These are phyloP conservation scores for grape (Vitis vinifera) DNA, from an alignment of 164 flowering plant genomes.

Conservation along the genomic window ASM3070453v1 NC_081816.1:2324001-2324500, in stretches of 20 bases:
- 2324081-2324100: not conserved
- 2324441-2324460: slow-evolving; percentile 69
- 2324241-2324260: slow-evolving; percentile 14
- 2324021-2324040: too few relatives aligned
- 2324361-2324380: slow-evolving; percentile 86
- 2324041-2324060: too few relatives aligned
- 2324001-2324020: too few relatives aligned
- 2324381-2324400: slow-evolving; percentile 80
- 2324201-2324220: not conserved
- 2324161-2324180: not conserved
- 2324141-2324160: not conserved
- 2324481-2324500: slow-evolving; percentile 80
- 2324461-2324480: slow-evolving; percentile 92
- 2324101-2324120: not conserved
- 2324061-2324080: not conserved
- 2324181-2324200: not conserved
- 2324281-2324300: slow-evolving; percentile 94
- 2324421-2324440: slow-evolving; percentile 75
- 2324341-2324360: slow-evolving; percentile 95
- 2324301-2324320: slow-evolving; percentile 81
- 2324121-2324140: not conserved
- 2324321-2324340: slow-evolving; percentile 74
- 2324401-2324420: slow-evolving; percentile 64
- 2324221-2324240: not conserved
- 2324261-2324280: slow-evolving; percentile 88